Conservation (phyloP, 2,329 filamentous ascomycete species). For the Pseudocercospora musae region DNA sequence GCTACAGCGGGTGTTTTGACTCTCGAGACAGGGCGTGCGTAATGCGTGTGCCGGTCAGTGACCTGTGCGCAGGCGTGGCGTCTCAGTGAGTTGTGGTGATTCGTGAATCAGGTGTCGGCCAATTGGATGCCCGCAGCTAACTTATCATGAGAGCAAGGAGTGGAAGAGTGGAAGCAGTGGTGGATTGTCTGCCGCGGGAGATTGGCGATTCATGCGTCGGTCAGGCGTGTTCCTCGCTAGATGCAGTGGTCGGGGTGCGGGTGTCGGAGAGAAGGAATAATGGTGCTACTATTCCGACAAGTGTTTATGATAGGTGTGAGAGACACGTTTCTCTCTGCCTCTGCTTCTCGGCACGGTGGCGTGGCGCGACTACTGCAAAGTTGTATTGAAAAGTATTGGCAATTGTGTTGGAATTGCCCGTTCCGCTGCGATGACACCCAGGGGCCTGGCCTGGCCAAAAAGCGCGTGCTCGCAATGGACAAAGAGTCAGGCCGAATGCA, state of each 20-base stretch:
- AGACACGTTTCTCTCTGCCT: not conserved
- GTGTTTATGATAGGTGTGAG: not conserved
- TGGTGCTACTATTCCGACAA: not conserved
- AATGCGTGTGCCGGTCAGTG: constrained; percentile 5
- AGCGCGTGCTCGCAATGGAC: not conserved
- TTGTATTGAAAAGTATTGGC: not conserved
- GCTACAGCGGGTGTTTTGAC: not conserved
- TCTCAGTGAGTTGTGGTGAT: constrained; percentile 1
- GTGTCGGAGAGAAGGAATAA: not conserved
- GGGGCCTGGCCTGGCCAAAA: not conserved
- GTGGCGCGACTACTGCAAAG: not conserved
- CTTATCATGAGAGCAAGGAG: constrained; percentile 3
- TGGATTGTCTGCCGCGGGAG: not conserved
- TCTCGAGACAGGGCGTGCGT: constrained; percentile 8
- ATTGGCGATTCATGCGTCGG: not conserved
- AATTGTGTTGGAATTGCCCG: not conserved
- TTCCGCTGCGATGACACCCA: not conserved
- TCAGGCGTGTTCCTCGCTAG: not conserved
- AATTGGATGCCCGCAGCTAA: constrained; percentile 7
- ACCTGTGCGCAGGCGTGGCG: constrained; percentile 2
- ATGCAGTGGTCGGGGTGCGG: not conserved
- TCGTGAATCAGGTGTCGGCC: constrained; percentile 9
- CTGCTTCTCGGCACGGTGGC: not conserved
- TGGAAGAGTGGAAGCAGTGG: not conserved
- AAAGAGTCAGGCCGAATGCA: constrained; percentile 1